These are phyloP conservation scores for Podospora anserina DNA, from an alignment of 495 filamentous ascomycete species.

Conservation along the genomic window DNA sequence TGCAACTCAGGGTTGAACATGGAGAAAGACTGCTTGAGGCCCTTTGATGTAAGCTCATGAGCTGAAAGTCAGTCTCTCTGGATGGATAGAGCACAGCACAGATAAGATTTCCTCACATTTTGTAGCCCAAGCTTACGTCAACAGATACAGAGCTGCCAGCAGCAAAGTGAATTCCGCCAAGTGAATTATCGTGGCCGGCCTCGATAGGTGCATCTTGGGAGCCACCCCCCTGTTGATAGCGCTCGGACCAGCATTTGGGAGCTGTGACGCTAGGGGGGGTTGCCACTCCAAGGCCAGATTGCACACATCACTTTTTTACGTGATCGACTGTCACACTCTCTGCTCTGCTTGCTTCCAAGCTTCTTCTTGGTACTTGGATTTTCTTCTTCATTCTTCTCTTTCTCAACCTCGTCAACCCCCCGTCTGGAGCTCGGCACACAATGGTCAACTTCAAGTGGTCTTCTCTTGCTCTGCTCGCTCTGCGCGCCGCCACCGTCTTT, in stretches of 20 bases:
- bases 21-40: too few relatives aligned
- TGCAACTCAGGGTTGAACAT: too few relatives aligned
- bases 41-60: too few relatives aligned
- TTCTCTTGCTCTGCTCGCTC: slow-evolving; percentile 65
- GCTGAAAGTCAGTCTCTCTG: too few relatives aligned
- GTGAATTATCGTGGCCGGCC: neutral
- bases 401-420: slow-evolving; percentile 19
- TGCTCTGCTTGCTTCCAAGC: slow-evolving; percentile 8
- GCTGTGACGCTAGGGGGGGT: slow-evolving; percentile 1
- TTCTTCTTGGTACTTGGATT: slow-evolving; percentile 7
- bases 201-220: slow-evolving; percentile 25
- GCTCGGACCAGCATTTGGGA: slow-evolving; percentile 12
- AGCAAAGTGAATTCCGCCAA: neutral
- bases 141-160: slow-evolving; percentile 11
- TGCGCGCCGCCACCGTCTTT: slow-evolving; percentile 62
- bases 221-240: neutral
- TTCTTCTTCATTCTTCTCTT: slow-evolving; percentile 25
- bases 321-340: slow-evolving; percentile 1
- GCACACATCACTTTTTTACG: slow-evolving; percentile 26
- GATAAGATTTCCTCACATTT: neutral
- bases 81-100: neutral
- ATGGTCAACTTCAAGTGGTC: slow-evolving; percentile 75
- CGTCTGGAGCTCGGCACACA: slow-evolving; percentile 42
- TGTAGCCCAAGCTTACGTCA: neutral
- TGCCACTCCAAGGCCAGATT: slow-evolving; percentile 26